Conservation (phyloP, 371 early-diverging fungal species). For the Actinomortierella wolfii region DNA sequence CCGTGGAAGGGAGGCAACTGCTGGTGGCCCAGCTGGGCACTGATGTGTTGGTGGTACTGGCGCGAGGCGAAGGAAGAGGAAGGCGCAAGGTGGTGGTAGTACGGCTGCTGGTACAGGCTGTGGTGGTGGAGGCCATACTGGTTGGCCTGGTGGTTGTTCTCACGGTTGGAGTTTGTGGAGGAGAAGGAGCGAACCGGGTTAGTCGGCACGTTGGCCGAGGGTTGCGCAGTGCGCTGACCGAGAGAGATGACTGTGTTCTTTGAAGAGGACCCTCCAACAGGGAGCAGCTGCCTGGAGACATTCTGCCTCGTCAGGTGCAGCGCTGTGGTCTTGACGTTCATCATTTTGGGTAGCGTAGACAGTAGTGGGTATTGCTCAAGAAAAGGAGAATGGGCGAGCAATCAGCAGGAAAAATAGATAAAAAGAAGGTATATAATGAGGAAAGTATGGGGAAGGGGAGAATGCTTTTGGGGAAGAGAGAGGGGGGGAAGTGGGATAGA, state of each 20-base stretch:
- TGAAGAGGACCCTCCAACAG: slow-evolving; percentile 19
- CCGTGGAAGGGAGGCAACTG: slow-evolving; percentile 2
- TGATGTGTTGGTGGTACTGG: neutral
- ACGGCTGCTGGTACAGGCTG: slow-evolving; percentile 4
- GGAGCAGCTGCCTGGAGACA: slow-evolving; percentile 42
- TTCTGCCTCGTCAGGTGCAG: slow-evolving; percentile 37
- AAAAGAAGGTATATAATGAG: too few relatives aligned
- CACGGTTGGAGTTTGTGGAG: slow-evolving; percentile 34
- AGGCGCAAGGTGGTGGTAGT: slow-evolving; percentile 2
- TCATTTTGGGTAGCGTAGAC: slow-evolving; percentile 11
- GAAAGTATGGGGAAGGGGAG: too few relatives aligned
- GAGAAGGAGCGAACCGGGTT: slow-evolving; percentile 44
- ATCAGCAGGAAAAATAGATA: too few relatives aligned
- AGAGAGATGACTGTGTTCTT: slow-evolving; percentile 38
- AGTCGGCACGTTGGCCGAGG: slow-evolving; percentile 13
- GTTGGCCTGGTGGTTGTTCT: slow-evolving; percentile 20
- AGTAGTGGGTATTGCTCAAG: too few relatives aligned
- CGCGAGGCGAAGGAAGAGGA: neutral
- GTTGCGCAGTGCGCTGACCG: slow-evolving; percentile 37
- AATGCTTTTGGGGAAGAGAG: too few relatives aligned
- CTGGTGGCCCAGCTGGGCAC: neutral
- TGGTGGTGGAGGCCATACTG: slow-evolving; percentile 8
- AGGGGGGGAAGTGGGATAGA: too few relatives aligned
- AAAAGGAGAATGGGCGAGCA: too few relatives aligned
- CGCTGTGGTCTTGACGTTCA: slow-evolving; percentile 41